Conservation (phyloP, 805 yeast genomes). For the Sporopachydermia quercuum region DNA sequence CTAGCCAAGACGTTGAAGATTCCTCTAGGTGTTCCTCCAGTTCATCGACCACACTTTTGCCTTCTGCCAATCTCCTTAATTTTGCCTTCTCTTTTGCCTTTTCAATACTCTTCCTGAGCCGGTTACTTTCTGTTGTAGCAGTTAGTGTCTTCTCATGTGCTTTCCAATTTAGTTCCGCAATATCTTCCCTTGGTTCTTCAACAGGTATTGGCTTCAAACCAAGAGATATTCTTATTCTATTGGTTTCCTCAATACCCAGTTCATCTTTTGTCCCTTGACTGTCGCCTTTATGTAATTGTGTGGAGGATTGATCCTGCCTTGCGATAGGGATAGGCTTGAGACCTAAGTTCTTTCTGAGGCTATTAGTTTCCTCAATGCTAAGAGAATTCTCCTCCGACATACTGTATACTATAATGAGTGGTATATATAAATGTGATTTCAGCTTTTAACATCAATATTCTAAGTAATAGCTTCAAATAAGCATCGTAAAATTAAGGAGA, state of each 20-base stretch:
- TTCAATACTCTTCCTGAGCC: slow-evolving; percentile 3
- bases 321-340: slow-evolving; percentile 21
- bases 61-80: slow-evolving; percentile 13
- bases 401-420: no score
- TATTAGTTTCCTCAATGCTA: slow-evolving; percentile 29
- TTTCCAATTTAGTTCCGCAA: background rate
- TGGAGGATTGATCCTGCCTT: background rate
- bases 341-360: slow-evolving; percentile 24
- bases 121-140: background rate
- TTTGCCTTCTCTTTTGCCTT: slow-evolving; percentile 9
- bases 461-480: no score
- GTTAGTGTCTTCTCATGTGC: background rate
- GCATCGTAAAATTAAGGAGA: no score
- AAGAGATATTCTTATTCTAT: slow-evolving; percentile 31
- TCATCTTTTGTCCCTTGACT: slow-evolving; percentile 9
- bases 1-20: slow-evolving; percentile 28
- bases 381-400: slow-evolving; percentile 15
- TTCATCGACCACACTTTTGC: slow-evolving; percentile 13
- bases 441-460: no score
- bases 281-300: background rate
- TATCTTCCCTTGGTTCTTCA: slow-evolving; percentile 8
- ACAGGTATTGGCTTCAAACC: slow-evolving; percentile 38
- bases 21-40: slow-evolving; percentile 15
- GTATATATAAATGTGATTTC: no score
- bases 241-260: slow-evolving; percentile 39